phyloP scores from a whole-genome alignment of 495 filamentous ascomycete species.

The Penicillium steckii region DNA sequence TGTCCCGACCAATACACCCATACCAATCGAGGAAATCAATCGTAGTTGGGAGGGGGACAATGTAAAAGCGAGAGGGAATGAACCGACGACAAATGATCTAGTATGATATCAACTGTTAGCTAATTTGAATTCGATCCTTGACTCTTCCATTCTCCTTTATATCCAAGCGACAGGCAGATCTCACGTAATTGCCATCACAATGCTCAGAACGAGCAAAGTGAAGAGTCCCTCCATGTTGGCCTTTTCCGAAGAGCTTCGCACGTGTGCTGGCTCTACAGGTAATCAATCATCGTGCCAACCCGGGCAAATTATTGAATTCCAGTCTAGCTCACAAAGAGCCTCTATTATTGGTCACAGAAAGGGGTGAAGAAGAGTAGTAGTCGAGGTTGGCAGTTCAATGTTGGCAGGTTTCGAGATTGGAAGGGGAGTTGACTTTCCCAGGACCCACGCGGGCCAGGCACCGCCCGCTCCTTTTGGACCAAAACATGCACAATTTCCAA shows the following conservation, averaged over 20 bases:
- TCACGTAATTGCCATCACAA: constrained; percentile 94
- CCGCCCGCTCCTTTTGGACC: constrained; percentile 20
- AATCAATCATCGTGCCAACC: constrained; percentile 23
- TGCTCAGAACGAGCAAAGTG: constrained; percentile 78
- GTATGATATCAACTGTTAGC: constrained; percentile 24
- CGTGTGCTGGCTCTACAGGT: constrained; percentile 21
- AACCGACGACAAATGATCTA: constrained; percentile 94
- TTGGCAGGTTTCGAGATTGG: background rate
- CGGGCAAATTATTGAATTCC: constrained; percentile 1
- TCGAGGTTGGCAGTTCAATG: background rate
- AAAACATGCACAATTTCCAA: no score
- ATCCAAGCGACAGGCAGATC: constrained; percentile 22
- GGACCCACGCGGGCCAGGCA: constrained; percentile 20
- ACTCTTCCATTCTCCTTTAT: no score
- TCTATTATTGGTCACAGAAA: background rate
- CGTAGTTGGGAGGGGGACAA: constrained; percentile 87
- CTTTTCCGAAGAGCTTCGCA: constrained; percentile 25
- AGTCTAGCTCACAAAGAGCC: constrained; percentile 1
- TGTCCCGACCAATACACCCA: constrained; percentile 92
- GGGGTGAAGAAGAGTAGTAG: constrained; percentile 1
- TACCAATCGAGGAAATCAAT: constrained; percentile 86
- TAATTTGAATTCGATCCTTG: no score
- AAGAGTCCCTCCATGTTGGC: constrained; percentile 74
- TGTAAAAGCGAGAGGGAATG: constrained; percentile 85
- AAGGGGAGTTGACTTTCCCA: background rate